A percentile compares a stretch with the other conserved stretches of the same genome.
phyloP scores from a whole-genome alignment of 1,284 basidiomycete genomes.

The Ceratobasidium theobromae region DNA sequence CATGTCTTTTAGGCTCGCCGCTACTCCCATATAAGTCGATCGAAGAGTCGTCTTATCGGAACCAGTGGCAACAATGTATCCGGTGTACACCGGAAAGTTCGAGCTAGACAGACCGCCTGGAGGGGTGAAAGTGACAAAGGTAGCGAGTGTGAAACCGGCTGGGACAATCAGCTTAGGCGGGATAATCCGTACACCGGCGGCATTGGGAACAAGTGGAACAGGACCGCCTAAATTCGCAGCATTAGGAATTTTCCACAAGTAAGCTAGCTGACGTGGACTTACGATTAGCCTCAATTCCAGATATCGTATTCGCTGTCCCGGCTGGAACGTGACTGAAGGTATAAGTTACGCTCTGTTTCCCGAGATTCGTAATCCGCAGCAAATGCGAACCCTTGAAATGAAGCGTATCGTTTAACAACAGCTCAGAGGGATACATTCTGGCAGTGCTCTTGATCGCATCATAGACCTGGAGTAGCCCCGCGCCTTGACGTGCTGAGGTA shows the following conservation, averaged over 20 bases:
- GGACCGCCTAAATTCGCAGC: slow-evolving; percentile 32
- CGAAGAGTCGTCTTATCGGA: slow-evolving; percentile 31
- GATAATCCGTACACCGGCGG: slow-evolving; percentile 39
- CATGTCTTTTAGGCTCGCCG: slow-evolving; percentile 43
- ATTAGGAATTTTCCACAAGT: not conserved
- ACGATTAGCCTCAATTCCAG: slow-evolving; percentile 40
- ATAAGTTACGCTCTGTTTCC: slow-evolving; percentile 38
- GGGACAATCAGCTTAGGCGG: slow-evolving; percentile 38
- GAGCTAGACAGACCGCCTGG: slow-evolving; percentile 39
- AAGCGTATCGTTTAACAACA: slow-evolving; percentile 70
- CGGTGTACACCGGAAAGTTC: slow-evolving; percentile 43
- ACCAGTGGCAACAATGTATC: slow-evolving; percentile 35
- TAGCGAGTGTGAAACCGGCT: slow-evolving; percentile 36
- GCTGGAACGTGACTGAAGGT: slow-evolving; percentile 39
- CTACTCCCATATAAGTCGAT: slow-evolving; percentile 41
- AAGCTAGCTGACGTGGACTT: slow-evolving; percentile 6
- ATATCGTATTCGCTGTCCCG: slow-evolving; percentile 48
- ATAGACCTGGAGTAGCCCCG: slow-evolving; percentile 65
- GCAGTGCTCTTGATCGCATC: slow-evolving; percentile 60
- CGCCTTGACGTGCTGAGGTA: slow-evolving; percentile 64
- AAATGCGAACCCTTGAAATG: slow-evolving; percentile 42
- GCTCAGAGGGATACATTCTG: slow-evolving; percentile 57
- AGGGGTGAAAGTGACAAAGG: slow-evolving; percentile 39
- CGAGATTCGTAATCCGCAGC: slow-evolving; percentile 39
- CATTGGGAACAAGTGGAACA: slow-evolving; percentile 38